Conservation (phyloP, 345 rosid genomes). For the Rhodamnia argentea region DNA sequence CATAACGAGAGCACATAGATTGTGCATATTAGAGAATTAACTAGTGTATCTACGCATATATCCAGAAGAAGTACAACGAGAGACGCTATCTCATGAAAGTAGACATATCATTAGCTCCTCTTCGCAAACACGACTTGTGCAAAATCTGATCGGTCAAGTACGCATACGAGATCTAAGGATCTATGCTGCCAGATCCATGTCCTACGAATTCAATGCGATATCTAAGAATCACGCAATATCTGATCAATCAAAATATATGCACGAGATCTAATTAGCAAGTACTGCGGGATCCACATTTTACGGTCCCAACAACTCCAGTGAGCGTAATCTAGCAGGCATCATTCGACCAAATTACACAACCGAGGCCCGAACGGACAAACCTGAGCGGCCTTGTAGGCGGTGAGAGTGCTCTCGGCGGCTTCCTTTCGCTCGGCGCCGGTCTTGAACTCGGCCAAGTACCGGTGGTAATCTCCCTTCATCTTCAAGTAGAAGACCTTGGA, state of each 20-base stretch:
- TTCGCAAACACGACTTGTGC: not conserved
- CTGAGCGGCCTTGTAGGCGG: constrained; percentile 90
- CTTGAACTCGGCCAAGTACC: constrained; percentile 87
- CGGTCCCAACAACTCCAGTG: not conserved
- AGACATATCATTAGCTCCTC: not conserved
- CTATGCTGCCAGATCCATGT: not conserved
- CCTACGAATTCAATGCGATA: not conserved
- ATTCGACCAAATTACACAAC: not conserved
- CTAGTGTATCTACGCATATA: not conserved
- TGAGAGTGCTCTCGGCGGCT: constrained; percentile 76
- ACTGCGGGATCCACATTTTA: not conserved
- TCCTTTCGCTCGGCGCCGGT: constrained; percentile 76
- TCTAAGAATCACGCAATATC: not conserved
- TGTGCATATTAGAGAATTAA: not conserved
- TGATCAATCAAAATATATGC: not conserved
- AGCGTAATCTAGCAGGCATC: not conserved
- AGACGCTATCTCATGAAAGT: not conserved
- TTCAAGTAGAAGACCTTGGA: constrained; percentile 82
- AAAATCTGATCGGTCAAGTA: not conserved
- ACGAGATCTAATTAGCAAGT: not conserved
- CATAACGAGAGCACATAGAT: not conserved
- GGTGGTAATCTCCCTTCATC: constrained; percentile 91
- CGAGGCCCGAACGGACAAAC: constrained; percentile 27
- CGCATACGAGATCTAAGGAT: not conserved
- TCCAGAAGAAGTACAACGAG: not conserved